These are phyloP conservation scores for Bacterosira constricta DNA, from an alignment of 108 stramenopile genomes.

Conservation along the genomic window DNA sequence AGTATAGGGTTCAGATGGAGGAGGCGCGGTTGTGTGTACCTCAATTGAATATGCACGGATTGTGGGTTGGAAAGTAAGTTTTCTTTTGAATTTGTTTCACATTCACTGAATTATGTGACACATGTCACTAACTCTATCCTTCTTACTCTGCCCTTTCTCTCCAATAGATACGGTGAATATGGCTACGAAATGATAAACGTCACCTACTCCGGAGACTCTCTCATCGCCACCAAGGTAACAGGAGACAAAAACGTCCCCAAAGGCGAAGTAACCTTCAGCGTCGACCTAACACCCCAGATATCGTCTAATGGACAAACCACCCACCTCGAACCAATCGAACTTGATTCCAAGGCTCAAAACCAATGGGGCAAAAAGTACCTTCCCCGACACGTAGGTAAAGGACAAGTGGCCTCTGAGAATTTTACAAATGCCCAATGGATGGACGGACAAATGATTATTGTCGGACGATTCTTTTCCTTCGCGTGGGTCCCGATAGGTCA, in stretches of 20 bases:
- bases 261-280: conserved; percentile 71
- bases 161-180: conserved; percentile 59
- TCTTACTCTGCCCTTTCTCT: not conserved
- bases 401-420: conserved; percentile 75
- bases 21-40: conserved; percentile 62
- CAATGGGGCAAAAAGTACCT: conserved; percentile 76
- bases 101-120: not conserved
- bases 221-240: conserved; percentile 79
- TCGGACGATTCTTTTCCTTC: conserved; percentile 74
- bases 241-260: conserved; percentile 73
- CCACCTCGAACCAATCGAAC: conserved; percentile 66
- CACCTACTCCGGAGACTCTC: conserved; percentile 70
- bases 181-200: conserved; percentile 88
- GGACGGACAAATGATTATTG: conserved; percentile 80
- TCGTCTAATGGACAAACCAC: not conserved
- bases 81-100: not conserved
- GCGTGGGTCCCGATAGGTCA: conserved; percentile 80
- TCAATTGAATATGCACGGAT: conserved; percentile 75
- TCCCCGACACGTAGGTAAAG: conserved; percentile 61
- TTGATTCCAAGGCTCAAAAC: conserved; percentile 57
- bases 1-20: conserved; percentile 35
- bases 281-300: conserved; percentile 56
- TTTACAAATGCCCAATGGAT: conserved; percentile 62
- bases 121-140: not conserved
- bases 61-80: conserved; percentile 78